phyloP scores from a whole-genome alignment of 148 eudicot genomes.

The Cornus suecica region DNA sequence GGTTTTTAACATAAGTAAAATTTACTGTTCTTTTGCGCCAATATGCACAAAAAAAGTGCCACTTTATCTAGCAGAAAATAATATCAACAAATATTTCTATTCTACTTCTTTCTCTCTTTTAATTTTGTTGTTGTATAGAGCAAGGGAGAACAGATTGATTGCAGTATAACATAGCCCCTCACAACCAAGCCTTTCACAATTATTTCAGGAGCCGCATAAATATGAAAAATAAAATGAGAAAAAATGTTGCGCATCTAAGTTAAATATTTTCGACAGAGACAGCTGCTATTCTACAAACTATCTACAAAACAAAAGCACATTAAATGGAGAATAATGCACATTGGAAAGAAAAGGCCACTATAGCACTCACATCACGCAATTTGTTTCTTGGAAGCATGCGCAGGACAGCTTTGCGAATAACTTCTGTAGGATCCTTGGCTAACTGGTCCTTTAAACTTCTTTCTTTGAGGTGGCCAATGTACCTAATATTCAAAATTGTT shows the following conservation, averaged over 20 bases:
- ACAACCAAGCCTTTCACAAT: no score
- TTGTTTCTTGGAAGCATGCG: slow-evolving; percentile 98
- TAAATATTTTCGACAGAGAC: no score
- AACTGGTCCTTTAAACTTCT: slow-evolving; percentile 91
- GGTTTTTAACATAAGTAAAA: background rate
- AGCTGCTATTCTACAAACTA: background rate
- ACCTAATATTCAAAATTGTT: slow-evolving; percentile 36
- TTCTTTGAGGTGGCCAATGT: slow-evolving; percentile 86
- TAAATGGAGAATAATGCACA: background rate
- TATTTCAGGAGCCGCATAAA: no score
- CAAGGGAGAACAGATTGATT: no score
- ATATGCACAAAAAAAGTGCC: no score
- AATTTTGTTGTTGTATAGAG: no score
- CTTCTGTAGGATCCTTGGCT: slow-evolving; percentile 95
- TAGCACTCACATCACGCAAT: slow-evolving; percentile 82
- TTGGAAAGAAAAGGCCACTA: background rate
- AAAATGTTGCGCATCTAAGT: background rate
- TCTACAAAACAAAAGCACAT: background rate
- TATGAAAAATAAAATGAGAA: background rate
- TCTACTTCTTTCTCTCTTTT: no score
- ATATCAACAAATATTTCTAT: no score
- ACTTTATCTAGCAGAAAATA: no score
- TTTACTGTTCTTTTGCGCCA: no score
- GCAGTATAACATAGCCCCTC: no score
- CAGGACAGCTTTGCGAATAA: slow-evolving; percentile 87